Conservation (phyloP, 108 stramenopile genomes). For the Nitzschia sp. region DNA sequence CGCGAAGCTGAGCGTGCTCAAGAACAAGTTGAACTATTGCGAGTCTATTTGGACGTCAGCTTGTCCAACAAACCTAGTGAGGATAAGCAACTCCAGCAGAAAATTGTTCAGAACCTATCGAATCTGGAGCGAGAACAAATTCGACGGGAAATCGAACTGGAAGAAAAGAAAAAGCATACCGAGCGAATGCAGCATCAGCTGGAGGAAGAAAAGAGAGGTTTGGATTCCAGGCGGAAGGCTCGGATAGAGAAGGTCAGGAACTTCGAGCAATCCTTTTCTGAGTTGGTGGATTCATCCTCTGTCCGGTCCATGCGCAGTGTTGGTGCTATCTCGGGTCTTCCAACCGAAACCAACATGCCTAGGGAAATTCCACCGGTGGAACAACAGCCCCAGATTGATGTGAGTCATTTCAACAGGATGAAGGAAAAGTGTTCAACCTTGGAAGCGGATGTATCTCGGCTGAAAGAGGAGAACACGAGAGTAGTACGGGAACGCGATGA, state of each 20-base stretch:
- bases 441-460: too few species aligned
- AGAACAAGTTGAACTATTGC: slow-evolving; percentile 5
- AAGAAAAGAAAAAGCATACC: slow-evolving; percentile 4
- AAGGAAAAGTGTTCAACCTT: too few species aligned
- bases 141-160: neutral
- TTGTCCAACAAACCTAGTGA: slow-evolving; percentile 4
- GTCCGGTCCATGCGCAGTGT: too few species aligned
- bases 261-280: slow-evolving; percentile 3
- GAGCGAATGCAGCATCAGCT: slow-evolving; percentile 3
- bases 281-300: neutral
- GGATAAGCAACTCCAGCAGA: neutral
- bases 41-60: slow-evolving; percentile 6
- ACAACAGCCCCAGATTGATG: too few species aligned
- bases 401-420: too few species aligned
- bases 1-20: slow-evolving; percentile 8
- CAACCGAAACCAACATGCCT: too few species aligned
- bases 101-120: neutral
- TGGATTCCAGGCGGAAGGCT: slow-evolving; percentile 2
- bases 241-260: slow-evolving; percentile 9
- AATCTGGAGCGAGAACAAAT: neutral
- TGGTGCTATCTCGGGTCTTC: too few species aligned
- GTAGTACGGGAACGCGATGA: too few species aligned
- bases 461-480: too few species aligned
- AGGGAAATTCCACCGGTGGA: too few species aligned
- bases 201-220: neutral